Base-by-base conservation (phyloP, 176 grass and related monocot species). In the Rhynchospora breviuscula region DNA sequence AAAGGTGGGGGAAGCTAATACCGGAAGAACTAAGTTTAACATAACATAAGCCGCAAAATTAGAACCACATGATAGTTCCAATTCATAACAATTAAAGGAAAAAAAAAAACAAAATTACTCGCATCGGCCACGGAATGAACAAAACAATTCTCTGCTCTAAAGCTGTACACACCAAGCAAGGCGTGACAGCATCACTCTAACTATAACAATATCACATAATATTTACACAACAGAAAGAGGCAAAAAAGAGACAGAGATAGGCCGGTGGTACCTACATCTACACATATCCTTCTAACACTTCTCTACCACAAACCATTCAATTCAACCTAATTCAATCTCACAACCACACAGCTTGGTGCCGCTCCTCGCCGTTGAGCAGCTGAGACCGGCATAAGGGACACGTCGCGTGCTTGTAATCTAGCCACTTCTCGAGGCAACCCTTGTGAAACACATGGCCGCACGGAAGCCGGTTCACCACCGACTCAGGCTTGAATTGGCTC, bases 401-500 rank as follows among this genome's bases (percentile, higher is more conserved):
- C 2, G 93, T 95, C 44, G 93, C 79, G 65, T 90, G 93, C 78
- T 95, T 78, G 91, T 97, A 97, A 76, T 87, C 84, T 1, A 97
- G 87, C 94, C 91, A 97, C 49, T 78, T 93, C 89, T 97, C 91
- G 2, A 97, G 85, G 85, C 94, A 97, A 8, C 87, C 71, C 46
- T 87, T 85, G 86, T 97, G 94, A 86, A 97, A 97, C 66, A 97
- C 87, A 73, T 97, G 94, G 6, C 94, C 94, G 60, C 94, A 97
- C 25, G 84, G 89, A 61, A 97, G 94, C 6, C 84, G 84, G 69
- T 97, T 91, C 85, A 97, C 94, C 69, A 97, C 84, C 12, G 94
- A 90, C 31, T 93, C 89, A 14, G 91, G 71, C 87, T 88, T 91
- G 91, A 97, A 93, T 67, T 81, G 83, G 52, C 61, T 26, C 4